Percentiles rank a stretch among this genome's conserved stretches.
phyloP scores from a whole-genome alignment of 495 filamentous ascomycete genomes.

The Talaromyces stipitatus region DNA sequence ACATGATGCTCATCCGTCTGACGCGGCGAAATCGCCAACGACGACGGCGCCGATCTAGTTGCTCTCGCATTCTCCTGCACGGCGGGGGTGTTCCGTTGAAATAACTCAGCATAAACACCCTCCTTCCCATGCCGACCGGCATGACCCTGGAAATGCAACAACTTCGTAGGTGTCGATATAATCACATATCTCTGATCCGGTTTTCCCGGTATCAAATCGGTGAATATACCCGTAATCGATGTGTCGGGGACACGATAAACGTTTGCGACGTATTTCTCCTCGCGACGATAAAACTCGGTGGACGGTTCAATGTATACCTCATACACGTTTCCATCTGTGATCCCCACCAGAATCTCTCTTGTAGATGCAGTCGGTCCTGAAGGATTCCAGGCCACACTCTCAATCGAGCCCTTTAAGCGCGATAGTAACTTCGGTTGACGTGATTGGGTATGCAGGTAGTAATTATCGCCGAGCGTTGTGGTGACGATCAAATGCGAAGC shows the following conservation, averaged over 20 bases:
- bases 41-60: constrained; percentile 49
- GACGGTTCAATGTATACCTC: constrained; percentile 93
- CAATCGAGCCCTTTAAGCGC: constrained; percentile 81
- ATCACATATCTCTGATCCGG: constrained; percentile 68
- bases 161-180: constrained; percentile 62
- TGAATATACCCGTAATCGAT: constrained; percentile 73
- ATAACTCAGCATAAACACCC: constrained; percentile 78
- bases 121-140: constrained; percentile 67
- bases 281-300: constrained; percentile 86
- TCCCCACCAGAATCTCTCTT: constrained; percentile 87
- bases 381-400: constrained; percentile 91
- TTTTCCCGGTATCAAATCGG: constrained; percentile 58
- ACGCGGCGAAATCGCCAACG: constrained; percentile 70
- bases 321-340: constrained; percentile 87
- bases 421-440: constrained; percentile 75
- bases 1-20: constrained; percentile 35
- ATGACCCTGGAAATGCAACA: constrained; percentile 74
- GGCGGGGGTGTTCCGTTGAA: constrained; percentile 74
- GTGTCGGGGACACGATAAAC: constrained; percentile 75
- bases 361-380: constrained; percentile 94
- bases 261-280: constrained; percentile 81
- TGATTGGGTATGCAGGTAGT: constrained; percentile 93
- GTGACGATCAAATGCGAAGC: constrained; percentile 90
- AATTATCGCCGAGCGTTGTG: constrained; percentile 89
- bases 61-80: constrained; percentile 57